Evolutionary conservation across 2,329 filamentous ascomycete genomes (phyloP).

Genomic region (Cercospora sp.): DNA sequence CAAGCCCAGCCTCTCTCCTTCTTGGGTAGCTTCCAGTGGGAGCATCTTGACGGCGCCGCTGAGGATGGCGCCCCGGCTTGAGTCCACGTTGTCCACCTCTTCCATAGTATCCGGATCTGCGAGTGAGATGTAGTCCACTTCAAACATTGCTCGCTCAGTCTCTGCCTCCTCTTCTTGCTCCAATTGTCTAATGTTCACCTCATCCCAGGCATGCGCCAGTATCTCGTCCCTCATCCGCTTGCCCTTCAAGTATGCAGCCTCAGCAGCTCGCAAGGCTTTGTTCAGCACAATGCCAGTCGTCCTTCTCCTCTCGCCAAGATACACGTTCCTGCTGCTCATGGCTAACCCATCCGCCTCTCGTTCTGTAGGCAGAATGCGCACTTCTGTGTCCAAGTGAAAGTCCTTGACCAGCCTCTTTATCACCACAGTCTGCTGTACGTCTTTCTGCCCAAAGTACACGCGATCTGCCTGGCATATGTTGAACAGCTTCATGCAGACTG

Average conservation of each 20-base stretch:
- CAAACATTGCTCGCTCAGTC: constrained; percentile 66
- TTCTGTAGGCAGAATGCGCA: constrained; percentile 72
- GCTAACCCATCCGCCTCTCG: constrained; percentile 81
- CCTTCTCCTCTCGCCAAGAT: constrained; percentile 75
- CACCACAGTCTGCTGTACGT: constrained; percentile 92
- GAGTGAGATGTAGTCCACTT: constrained; percentile 90
- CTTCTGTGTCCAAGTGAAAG: constrained; percentile 74
- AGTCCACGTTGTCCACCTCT: constrained; percentile 72
- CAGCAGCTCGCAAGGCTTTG: constrained; percentile 68
- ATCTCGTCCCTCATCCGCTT: constrained; percentile 62
- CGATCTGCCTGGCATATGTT: constrained; percentile 75
- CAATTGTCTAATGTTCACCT: constrained; percentile 56
- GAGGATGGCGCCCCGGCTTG: constrained; percentile 71
- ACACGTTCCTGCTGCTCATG: constrained; percentile 90
- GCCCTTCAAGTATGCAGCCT: constrained; percentile 61
- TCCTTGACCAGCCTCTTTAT: constrained; percentile 85
- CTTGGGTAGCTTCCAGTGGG: constrained; percentile 67
- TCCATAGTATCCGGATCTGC: constrained; percentile 81
- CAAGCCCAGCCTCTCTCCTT: constrained; percentile 69
- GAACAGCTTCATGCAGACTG: constrained; percentile 92
- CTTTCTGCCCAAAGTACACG: constrained; percentile 96
- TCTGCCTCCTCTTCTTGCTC: constrained; percentile 64
- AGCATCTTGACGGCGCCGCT: constrained; percentile 91
- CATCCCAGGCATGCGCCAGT: constrained; percentile 66
- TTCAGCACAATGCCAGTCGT: constrained; percentile 70